These are phyloP conservation scores for Verticillium klebahnii DNA, from an alignment of 2,329 filamentous ascomycete species.

Conservation along the genomic window DNA sequence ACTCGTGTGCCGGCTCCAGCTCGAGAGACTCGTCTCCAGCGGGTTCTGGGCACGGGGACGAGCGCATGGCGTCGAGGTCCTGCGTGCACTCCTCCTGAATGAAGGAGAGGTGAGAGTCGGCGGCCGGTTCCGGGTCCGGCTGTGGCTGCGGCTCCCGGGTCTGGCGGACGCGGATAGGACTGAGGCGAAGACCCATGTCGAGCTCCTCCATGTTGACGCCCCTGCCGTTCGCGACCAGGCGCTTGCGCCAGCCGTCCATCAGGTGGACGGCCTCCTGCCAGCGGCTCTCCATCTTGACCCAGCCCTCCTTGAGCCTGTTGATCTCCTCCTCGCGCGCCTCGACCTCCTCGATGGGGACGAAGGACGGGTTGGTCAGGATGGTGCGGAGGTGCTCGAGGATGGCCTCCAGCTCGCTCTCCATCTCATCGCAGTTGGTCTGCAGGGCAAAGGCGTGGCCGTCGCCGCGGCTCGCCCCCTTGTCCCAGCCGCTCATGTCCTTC, in stretches of 20 bases:
- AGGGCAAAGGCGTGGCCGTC: slow-evolving; percentile 22
- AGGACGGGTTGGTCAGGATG: slow-evolving; percentile 90
- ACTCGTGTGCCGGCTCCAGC: slow-evolving; percentile 30
- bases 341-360: slow-evolving; percentile 92
- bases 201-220: slow-evolving; percentile 65
- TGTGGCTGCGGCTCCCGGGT: not conserved
- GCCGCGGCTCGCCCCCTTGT: slow-evolving; percentile 17
- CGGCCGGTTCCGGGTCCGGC: slow-evolving; percentile 38
- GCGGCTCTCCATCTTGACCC: slow-evolving; percentile 87
- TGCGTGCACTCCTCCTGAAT: slow-evolving; percentile 18
- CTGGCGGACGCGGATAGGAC: slow-evolving; percentile 48
- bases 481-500: slow-evolving; percentile 61
- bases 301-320: slow-evolving; percentile 71
- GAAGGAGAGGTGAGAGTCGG: slow-evolving; percentile 31
- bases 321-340: slow-evolving; percentile 92
- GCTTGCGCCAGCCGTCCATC: slow-evolving; percentile 87
- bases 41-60: slow-evolving; percentile 14
- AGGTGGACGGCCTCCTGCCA: slow-evolving; percentile 88
- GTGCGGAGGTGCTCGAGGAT: slow-evolving; percentile 77
- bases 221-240: slow-evolving; percentile 67
- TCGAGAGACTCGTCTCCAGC: slow-evolving; percentile 28
- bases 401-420: slow-evolving; percentile 69
- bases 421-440: slow-evolving; percentile 51
- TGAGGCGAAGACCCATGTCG: slow-evolving; percentile 62
- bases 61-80: slow-evolving; percentile 6